These are phyloP conservation scores for Pythium angustatum DNA, from an alignment of 352 stramenopile genomes.

Conservation along the genomic window DNA sequence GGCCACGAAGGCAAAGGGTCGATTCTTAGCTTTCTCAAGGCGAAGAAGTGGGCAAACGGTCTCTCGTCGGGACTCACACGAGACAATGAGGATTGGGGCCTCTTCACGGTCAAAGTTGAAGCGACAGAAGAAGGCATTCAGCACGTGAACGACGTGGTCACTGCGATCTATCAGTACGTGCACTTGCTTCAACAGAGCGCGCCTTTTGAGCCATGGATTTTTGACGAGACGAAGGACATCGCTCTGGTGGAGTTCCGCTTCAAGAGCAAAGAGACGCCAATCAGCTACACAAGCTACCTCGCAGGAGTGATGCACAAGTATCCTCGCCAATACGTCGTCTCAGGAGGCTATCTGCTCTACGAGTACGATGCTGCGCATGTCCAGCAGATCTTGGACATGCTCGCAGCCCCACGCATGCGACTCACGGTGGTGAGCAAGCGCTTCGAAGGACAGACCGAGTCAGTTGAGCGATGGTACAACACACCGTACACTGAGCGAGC, in stretches of 20 bases:
- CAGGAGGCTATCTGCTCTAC: constrained; percentile 60
- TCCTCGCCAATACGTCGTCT: constrained; percentile 59
- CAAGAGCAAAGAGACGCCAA: constrained; percentile 79
- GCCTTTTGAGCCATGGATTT: constrained; percentile 65
- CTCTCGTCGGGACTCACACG: constrained; percentile 60
- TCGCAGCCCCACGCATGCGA: constrained; percentile 55
- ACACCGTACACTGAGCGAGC: constrained; percentile 55
- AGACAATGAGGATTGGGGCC: constrained; percentile 69
- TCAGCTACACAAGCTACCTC: constrained; percentile 69
- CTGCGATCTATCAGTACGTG: constrained; percentile 69
- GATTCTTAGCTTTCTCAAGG: constrained; percentile 92
- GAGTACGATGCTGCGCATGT: constrained; percentile 61
- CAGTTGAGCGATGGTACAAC: constrained; percentile 66
- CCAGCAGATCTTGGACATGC: constrained; percentile 48
- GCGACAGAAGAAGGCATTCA: constrained; percentile 64
- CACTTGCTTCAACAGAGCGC: constrained; percentile 43
- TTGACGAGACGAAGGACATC: constrained; percentile 62
- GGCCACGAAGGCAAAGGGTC: constrained; percentile 94
- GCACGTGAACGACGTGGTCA: constrained; percentile 61
- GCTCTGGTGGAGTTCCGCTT: constrained; percentile 66
- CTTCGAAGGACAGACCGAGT: constrained; percentile 53
- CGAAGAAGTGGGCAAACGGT: constrained; percentile 72
- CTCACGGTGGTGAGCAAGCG: constrained; percentile 71
- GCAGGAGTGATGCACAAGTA: constrained; percentile 71
- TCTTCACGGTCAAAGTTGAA: constrained; percentile 74